Base-by-base conservation (phyloP, 805 yeast species). In the Candida xyloterini region DNA sequence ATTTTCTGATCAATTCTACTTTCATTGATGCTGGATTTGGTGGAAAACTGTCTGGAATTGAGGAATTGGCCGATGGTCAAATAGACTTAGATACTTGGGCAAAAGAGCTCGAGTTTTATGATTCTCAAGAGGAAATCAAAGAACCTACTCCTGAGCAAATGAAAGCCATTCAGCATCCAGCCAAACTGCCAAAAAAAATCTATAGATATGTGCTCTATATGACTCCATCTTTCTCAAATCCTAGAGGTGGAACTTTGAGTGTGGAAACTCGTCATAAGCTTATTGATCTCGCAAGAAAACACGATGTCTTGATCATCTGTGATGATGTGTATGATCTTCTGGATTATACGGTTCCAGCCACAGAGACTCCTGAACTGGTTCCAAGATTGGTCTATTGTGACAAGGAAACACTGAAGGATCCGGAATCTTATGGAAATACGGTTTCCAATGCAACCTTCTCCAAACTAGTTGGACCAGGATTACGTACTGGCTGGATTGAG, bases 401-500 rank as follows among this genome's bases (percentile, higher is more conserved):
- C 55, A 67, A 83, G 43, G 72, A 67, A n/a, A 66, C 84, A 0
- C 37, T 57, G 14, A 49, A 59, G 0, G 56, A 60, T 25, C 64
- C 66, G 3, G 47, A 53, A 14, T 57, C 56, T 1, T 67, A 60
- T 43, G 96, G 96, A 8, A 80, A 87, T 58, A 76, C 85, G 1
- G 60, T 88, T 10, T 82, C 91, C 15, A 87, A 87, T 62, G 76
- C 82, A 15, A 79, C 91, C 0, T 84, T 84, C 46, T 84, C 93
- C 13, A 87, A 87, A 55, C 48, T 84, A 10, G 67, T 84, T 24
- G 95, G 95, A 1, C 95, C 95, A 0, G 96, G 96, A 0, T 59
- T 87, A 28, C 67, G 96, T 47, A 78, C 80, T 21, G 96, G 96
- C 1, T 88, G 90, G 80, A 93, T 84, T 49, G 95, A 85, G 51